Evolutionary conservation across 345 rosid genomes (phyloP).

Genomic region (Turnera subulata): DNA sequence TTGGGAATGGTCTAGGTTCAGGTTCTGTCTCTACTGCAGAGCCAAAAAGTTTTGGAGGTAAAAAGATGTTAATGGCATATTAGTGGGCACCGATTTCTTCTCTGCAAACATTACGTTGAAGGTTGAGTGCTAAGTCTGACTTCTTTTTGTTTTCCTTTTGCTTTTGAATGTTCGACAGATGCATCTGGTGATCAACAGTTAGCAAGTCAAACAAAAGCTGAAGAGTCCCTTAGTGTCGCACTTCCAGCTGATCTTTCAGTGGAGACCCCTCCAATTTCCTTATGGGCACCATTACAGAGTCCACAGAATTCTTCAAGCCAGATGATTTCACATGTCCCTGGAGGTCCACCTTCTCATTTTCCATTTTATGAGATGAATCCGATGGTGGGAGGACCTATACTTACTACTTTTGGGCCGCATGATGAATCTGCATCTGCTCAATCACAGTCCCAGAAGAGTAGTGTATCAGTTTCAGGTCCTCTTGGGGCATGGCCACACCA

Average conservation of each 20-base stretch:
- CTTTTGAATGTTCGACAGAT: conserved; percentile 37
- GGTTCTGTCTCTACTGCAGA: conserved; percentile 49
- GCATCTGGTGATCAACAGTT: conserved; percentile 42
- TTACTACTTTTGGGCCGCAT: conserved; percentile 87
- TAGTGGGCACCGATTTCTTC: conserved; percentile 29
- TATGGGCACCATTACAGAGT: conserved; percentile 77
- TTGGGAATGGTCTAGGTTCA: conserved; percentile 45
- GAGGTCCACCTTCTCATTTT: conserved; percentile 71
- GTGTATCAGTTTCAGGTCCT: conserved; percentile 52
- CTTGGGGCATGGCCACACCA: conserved; percentile 82
- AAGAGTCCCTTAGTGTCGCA: conserved; percentile 79
- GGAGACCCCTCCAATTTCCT: conserved; percentile 76
- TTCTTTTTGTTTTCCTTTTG: no score
- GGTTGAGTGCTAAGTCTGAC: no score
- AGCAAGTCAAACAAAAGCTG: conserved; percentile 60
- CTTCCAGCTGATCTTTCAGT: conserved; percentile 97
- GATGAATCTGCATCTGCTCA: conserved; percentile 66
- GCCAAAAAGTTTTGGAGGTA: conserved; percentile 52
- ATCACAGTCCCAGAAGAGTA: conserved; percentile 71
- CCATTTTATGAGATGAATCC: conserved; percentile 94
- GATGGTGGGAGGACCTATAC: conserved; percentile 79
- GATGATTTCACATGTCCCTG: conserved; percentile 83
- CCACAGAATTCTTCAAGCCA: conserved; percentile 68
- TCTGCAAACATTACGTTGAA: background rate
- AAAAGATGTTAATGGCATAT: conserved; percentile 45